Conservation (phyloP, 2,329 filamentous ascomycete genomes). For the Sordariomycetes sp. region DNA sequence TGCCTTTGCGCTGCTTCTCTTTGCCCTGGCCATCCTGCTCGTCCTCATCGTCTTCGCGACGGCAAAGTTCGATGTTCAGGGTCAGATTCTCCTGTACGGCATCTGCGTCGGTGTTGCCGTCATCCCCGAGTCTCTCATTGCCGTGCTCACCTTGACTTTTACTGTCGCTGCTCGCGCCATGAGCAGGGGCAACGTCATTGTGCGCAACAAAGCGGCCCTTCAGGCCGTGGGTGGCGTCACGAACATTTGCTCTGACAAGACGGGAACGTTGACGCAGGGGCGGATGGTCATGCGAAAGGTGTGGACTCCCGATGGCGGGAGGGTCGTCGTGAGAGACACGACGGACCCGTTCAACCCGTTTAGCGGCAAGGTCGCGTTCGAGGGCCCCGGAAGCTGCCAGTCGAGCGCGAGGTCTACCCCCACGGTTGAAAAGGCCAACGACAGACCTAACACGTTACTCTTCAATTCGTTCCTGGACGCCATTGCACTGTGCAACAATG, state of each 20-base stretch:
- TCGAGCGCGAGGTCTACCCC: conserved; percentile 11
- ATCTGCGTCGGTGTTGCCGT: conserved; percentile 50
- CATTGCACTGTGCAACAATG: conserved; percentile 49
- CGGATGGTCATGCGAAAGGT: conserved; percentile 54
- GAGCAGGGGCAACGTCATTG: conserved; percentile 51
- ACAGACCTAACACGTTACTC: conserved; percentile 11
- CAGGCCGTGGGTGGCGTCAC: conserved; percentile 59
- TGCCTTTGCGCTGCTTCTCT: conserved; percentile 72
- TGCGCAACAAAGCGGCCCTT: conserved; percentile 50
- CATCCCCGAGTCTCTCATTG: conserved; percentile 54
- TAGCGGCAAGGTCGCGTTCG: conserved; percentile 36
- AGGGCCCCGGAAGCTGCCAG: conserved; percentile 20
- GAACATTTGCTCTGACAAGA: conserved; percentile 60
- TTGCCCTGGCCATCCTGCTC: conserved; percentile 53
- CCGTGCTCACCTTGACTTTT: conserved; percentile 60
- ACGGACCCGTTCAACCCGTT: conserved; percentile 49
- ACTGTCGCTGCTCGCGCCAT: conserved; percentile 52
- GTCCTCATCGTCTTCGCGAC: conserved; percentile 49
- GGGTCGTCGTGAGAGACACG: conserved; percentile 37
- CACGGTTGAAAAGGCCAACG: conserved; percentile 11
- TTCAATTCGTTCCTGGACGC: conserved; percentile 37
- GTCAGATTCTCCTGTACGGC: conserved; percentile 47
- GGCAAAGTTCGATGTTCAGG: conserved; percentile 36
- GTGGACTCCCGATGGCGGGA: conserved; percentile 42
- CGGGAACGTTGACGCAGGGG: conserved; percentile 51